Evolutionary conservation across 768 basidiomycete genomes (phyloP).

Genomic region (Amanita exitialis): DNA sequence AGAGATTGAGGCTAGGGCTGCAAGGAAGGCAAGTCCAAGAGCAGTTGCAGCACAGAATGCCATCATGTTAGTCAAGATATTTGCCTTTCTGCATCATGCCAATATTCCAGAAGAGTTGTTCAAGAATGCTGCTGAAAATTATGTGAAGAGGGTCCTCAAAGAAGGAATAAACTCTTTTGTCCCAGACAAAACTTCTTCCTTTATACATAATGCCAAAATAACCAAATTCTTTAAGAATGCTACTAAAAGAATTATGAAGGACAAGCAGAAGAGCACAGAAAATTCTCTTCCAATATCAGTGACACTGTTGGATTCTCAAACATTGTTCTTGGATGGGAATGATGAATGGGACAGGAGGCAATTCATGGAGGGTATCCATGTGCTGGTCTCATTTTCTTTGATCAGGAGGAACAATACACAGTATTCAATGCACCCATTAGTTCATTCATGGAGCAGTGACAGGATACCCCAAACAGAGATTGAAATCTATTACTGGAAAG

Average conservation of each 20-base stretch:
- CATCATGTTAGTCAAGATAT: constrained; percentile 9
- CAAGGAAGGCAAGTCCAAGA: no score
- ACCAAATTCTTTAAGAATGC: no score
- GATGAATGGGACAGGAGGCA: constrained; percentile 8
- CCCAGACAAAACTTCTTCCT: no score
- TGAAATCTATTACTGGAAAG: not conserved
- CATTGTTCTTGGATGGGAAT: not conserved
- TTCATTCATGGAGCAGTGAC: constrained; percentile 6
- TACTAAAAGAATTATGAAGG: no score
- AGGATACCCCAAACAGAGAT: not conserved
- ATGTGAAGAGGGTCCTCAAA: not conserved
- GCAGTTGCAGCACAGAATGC: constrained; percentile 9
- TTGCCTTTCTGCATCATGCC: constrained; percentile 12
- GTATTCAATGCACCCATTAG: constrained; percentile 9
- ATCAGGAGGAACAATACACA: constrained; percentile 2
- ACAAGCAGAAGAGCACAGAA: no score
- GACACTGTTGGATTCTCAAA: not conserved
- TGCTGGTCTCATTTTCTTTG: constrained; percentile 11
- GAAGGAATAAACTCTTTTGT: not conserved
- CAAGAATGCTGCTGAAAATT: no score
- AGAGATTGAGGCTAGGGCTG: constrained; percentile 7
- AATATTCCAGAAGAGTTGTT: constrained; percentile 8
- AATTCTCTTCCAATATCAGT: not conserved
- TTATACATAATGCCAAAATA: no score
- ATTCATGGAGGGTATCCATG: constrained; percentile 10